Evolutionary conservation across 2,329 filamentous ascomycete species (phyloP).

Genomic region (Nemania sp.): DNA sequence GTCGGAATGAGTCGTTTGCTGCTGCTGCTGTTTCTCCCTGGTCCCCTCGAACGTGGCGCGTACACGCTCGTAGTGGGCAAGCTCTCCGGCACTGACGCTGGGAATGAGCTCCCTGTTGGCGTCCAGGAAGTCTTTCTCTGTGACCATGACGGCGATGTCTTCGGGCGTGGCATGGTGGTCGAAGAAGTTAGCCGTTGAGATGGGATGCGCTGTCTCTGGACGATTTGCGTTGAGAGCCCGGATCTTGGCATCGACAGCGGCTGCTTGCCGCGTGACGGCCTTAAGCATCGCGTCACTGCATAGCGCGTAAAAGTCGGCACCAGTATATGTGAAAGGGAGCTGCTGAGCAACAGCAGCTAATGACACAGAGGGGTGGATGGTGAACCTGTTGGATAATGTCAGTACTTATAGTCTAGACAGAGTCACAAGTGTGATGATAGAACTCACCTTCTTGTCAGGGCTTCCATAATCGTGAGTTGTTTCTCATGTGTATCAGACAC

Average conservation of each 20-base stretch:
- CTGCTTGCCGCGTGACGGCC: slow-evolving; percentile 89
- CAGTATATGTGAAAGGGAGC: slow-evolving; percentile 94
- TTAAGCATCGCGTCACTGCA: slow-evolving; percentile 99
- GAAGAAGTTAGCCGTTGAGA: slow-evolving; percentile 93
- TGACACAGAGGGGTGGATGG: slow-evolving; percentile 77
- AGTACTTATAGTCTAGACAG: slow-evolving; percentile 13
- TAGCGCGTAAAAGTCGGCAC: slow-evolving; percentile 94
- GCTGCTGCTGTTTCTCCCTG: slow-evolving; percentile 50
- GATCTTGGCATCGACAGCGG: slow-evolving; percentile 82
- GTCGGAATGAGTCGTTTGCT: slow-evolving; percentile 42
- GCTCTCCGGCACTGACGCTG: slow-evolving; percentile 87
- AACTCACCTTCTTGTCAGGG: slow-evolving; percentile 87
- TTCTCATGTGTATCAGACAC: slow-evolving; percentile 97
- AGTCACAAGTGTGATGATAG: background rate
- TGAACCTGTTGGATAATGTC: slow-evolving; percentile 65
- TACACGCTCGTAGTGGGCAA: slow-evolving; percentile 88
- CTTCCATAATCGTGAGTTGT: slow-evolving; percentile 91
- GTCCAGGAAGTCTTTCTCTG: slow-evolving; percentile 82
- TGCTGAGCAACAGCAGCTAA: slow-evolving; percentile 73
- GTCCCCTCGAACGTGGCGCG: slow-evolving; percentile 78
- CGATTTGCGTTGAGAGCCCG: slow-evolving; percentile 63
- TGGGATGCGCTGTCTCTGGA: slow-evolving; percentile 48
- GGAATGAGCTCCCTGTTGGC: slow-evolving; percentile 88
- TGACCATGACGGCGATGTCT: slow-evolving; percentile 86
- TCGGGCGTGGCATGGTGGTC: slow-evolving; percentile 84